Percentiles rank a stretch among this genome's conserved stretches.
These are phyloP conservation scores for Monosporascus cannonballus DNA, from an alignment of 2,329 filamentous ascomycete species.

Conservation along the genomic window DNA sequence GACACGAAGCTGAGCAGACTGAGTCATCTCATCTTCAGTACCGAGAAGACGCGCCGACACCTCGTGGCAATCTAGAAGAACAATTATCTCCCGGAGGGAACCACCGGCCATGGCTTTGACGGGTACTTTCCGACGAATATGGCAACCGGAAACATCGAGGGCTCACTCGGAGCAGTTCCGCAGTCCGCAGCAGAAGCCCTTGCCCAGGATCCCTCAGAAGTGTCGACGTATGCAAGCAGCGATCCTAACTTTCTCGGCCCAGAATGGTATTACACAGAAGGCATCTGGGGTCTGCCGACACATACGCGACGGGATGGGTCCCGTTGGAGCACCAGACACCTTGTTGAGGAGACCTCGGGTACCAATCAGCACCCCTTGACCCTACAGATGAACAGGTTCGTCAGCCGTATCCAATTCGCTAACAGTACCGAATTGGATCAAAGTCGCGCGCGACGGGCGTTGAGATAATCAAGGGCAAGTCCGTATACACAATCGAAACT, in stretches of 20 bases:
- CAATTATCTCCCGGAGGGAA: slow-evolving; percentile 12
- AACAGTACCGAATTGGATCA: neutral
- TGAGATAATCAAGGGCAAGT: slow-evolving; percentile 17
- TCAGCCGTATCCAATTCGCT: slow-evolving; percentile 12
- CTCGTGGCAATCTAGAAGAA: slow-evolving; percentile 14
- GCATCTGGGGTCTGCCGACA: slow-evolving; percentile 11
- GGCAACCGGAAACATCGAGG: neutral
- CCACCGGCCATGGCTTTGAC: slow-evolving; percentile 12
- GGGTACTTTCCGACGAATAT: slow-evolving; percentile 10
- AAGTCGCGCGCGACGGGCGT: slow-evolving; percentile 10
- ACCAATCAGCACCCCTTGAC: slow-evolving; percentile 36
- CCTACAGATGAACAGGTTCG: slow-evolving; percentile 13
- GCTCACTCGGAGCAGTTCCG: neutral
- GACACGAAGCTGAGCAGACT: neutral
- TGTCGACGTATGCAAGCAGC: slow-evolving; percentile 6
- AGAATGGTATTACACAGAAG: slow-evolving; percentile 7
- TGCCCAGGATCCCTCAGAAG: slow-evolving; percentile 3
- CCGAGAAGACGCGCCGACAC: slow-evolving; percentile 11
- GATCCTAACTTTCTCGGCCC: slow-evolving; percentile 10
- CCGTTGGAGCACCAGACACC: slow-evolving; percentile 40
- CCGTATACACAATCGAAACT: slow-evolving; percentile 23
- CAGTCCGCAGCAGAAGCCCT: neutral
- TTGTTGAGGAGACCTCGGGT: slow-evolving; percentile 38
- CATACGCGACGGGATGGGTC: slow-evolving; percentile 7
- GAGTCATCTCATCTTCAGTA: neutral